Percentiles rank a stretch among this genome's conserved stretches.
phyloP scores from a whole-genome alignment of 2,329 filamentous ascomycete genomes.

The Ramularia endophylla region DNA sequence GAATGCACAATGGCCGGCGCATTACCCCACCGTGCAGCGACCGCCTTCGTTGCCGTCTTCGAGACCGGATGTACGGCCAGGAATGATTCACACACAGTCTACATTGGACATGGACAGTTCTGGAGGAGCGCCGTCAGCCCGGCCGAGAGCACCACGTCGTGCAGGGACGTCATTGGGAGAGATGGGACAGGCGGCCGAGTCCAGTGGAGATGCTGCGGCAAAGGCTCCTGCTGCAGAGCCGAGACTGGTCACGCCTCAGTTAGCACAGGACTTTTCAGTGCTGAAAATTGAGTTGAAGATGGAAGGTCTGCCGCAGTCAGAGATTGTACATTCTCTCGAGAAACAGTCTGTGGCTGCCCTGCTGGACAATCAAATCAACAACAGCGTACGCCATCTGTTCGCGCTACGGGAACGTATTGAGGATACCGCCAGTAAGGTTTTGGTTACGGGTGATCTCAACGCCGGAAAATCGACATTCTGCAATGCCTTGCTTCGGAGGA shows the following conservation, averaged over 20 bases:
- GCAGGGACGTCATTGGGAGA: slow-evolving; percentile 65
- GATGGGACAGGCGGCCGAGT: slow-evolving; percentile 58
- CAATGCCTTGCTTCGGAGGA: slow-evolving; percentile 88
- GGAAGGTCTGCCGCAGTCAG: slow-evolving; percentile 75
- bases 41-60: slow-evolving; percentile 39
- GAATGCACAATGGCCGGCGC: slow-evolving; percentile 88
- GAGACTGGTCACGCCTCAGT: slow-evolving; percentile 80
- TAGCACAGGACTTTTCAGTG: slow-evolving; percentile 92
- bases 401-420: slow-evolving; percentile 89
- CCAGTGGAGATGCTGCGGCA: slow-evolving; percentile 56
- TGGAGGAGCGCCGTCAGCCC: slow-evolving; percentile 33
- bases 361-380: slow-evolving; percentile 87
- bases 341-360: slow-evolving; percentile 86
- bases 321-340: slow-evolving; percentile 90
- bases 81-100: slow-evolving; percentile 59
- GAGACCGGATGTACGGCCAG: slow-evolving; percentile 53
- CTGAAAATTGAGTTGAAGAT: slow-evolving; percentile 92
- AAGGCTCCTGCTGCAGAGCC: slow-evolving; percentile 64
- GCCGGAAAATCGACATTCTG: slow-evolving; percentile 99
- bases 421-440: slow-evolving; percentile 92
- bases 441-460: slow-evolving; percentile 93
- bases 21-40: slow-evolving; percentile 81
- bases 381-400: slow-evolving; percentile 85
- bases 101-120: slow-evolving; percentile 45
- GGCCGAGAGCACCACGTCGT: slow-evolving; percentile 55